Evolutionary conservation across 164 flowering plant genomes (phyloP), one percentile per base, ranked within the genome.

Genomic region (Dillenia suffruticosa): DNA sequence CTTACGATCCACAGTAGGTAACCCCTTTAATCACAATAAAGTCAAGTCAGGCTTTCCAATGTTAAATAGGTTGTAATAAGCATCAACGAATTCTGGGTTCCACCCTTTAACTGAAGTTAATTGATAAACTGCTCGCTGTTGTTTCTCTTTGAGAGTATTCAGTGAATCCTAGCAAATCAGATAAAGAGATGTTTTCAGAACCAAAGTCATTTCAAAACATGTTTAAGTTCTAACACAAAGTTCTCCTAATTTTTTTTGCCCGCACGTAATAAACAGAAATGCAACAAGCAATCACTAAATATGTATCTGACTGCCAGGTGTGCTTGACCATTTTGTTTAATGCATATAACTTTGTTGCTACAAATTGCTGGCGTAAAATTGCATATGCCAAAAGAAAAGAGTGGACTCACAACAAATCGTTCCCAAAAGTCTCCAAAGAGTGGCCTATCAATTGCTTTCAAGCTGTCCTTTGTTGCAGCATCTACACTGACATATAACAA

Each of bases 341-440:
- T 26, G 32, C 32, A 26, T 26, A 26, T 2, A 32, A 32, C 6
- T 32, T 32, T 4, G 6, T 32, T 32, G 40, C 40, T 32, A 5
- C 40, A 32, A 32, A 32, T 4, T 32, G 40, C 40, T 32, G 40
- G 40, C 40, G 7, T 32, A 32, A 32, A 32, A 32, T 32, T 32
- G 40, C 40, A 32, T 32, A 32, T 32, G 40, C 40, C 40, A 32
- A 32, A 54, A 9, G 13, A 73, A 55, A 24, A 46, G 45, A 49
- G 53, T 32, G 12, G 43, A 76, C 96, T 75, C 74, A 88, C 97
- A 74, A 85, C 51, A 67, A 95, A 92, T 49, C 97, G 83, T 82
- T 95, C 99, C 99, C 99, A 95, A n/a, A n/a, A 90, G 73, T 95
- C 99, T 49, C 90, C 91, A 80, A 95, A 92, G 24, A 95, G 89